These are phyloP conservation scores for Leptodontidium sp. DNA, from an alignment of 2,329 filamentous ascomycete genomes.

Conservation along the genomic window DNA sequence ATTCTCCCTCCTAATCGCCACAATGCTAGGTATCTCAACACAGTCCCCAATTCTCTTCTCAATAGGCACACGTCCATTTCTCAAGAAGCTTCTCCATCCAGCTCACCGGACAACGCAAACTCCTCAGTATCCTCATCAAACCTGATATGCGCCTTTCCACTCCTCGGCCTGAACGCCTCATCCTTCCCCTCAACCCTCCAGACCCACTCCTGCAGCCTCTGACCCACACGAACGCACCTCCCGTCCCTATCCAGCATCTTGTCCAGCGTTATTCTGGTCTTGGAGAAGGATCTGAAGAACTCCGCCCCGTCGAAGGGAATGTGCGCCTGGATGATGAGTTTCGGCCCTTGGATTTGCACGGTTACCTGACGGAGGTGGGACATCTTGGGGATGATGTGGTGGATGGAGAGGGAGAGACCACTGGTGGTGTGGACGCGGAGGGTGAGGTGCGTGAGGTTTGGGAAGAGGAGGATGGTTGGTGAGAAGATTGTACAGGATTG, in stretches of 20 bases:
- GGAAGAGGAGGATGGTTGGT: background rate
- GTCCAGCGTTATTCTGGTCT: slow-evolving; percentile 18
- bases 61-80: background rate
- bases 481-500: slow-evolving; percentile 17
- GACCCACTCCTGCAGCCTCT: slow-evolving; percentile 13
- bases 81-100: background rate
- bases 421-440: slow-evolving; percentile 8
- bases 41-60: no score
- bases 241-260: slow-evolving; percentile 15
- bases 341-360: slow-evolving; percentile 4
- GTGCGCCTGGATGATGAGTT: background rate
- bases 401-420: slow-evolving; percentile 15
- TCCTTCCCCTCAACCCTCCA: slow-evolving; percentile 16
- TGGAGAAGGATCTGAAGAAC: slow-evolving; percentile 7
- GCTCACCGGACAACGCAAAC: background rate
- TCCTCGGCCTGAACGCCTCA: slow-evolving; percentile 17
- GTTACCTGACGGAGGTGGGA: slow-evolving; percentile 3
- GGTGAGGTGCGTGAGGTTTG: slow-evolving; percentile 9
- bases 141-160: slow-evolving; percentile 14
- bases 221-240: background rate
- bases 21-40: background rate
- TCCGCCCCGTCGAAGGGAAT: background rate
- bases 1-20: background rate
- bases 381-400: slow-evolving; percentile 11
- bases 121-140: slow-evolving; percentile 11